These are phyloP conservation scores for Cordyceps cicadae DNA, from an alignment of 2,329 filamentous ascomycete species.

Conservation along the genomic window DNA sequence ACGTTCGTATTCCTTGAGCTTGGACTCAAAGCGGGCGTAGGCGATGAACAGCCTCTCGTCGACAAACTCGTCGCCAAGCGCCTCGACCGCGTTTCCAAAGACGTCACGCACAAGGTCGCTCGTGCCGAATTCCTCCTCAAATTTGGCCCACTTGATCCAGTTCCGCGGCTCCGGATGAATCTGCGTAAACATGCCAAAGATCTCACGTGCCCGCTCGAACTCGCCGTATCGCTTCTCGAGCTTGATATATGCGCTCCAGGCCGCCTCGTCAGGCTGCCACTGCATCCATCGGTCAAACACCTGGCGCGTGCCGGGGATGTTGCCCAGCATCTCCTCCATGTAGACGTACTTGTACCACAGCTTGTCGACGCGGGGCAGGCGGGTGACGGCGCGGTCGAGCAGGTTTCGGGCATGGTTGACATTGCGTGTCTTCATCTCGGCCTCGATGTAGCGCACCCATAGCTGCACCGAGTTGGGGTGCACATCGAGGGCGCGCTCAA, in stretches of 20 bases:
- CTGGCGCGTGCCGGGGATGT: conserved; percentile 82
- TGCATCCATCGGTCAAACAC: conserved; percentile 98
- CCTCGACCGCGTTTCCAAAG: conserved; percentile 79
- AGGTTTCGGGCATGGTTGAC: conserved; percentile 96
- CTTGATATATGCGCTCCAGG: conserved; percentile 95
- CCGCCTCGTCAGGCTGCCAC: conserved; percentile 94
- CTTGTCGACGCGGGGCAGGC: conserved; percentile 86
- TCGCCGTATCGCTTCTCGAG: conserved; percentile 92
- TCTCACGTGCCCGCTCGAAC: conserved; percentile 78
- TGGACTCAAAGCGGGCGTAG: conserved; percentile 90
- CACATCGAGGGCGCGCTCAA: conserved; percentile 89
- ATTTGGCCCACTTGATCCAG: conserved; percentile 98
- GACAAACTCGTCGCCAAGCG: conserved; percentile 87
- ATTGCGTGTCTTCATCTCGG: conserved; percentile 86
- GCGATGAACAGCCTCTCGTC: conserved; percentile 93
- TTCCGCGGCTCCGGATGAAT: conserved; percentile 92
- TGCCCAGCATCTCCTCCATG: conserved; percentile 96
- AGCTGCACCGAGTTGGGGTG: conserved; percentile 78
- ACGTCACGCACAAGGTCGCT: conserved; percentile 88
- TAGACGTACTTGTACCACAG: conserved; percentile 99
- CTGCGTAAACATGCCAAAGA: conserved; percentile 83
- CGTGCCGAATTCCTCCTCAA: conserved; percentile 92
- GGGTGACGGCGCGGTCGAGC: conserved; percentile 87
- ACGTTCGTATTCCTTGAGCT: conserved; percentile 90
- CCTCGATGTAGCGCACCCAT: conserved; percentile 90